phyloP scores from a whole-genome alignment of 108 stramenopile species.

The Pelagomonas calceolata region DNA sequence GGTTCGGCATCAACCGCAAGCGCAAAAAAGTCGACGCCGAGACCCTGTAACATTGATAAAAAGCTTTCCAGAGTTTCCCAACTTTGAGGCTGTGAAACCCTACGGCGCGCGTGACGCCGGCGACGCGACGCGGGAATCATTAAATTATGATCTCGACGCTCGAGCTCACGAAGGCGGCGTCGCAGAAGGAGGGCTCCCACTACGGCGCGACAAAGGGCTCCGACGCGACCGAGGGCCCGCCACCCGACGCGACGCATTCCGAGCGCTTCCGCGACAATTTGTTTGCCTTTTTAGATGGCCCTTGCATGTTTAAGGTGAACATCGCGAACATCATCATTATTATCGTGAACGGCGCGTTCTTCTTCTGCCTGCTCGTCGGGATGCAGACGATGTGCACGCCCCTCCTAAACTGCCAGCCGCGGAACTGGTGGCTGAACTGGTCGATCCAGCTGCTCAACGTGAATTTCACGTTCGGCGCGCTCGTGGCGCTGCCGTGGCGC shows the following conservation, averaged over 20 bases:
- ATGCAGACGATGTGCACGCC: conserved; percentile 21
- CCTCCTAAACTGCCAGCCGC: conserved; percentile 15
- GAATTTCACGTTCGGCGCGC: conserved; percentile 23
- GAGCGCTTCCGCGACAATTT: conserved; percentile 13
- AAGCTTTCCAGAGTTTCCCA: too few species aligned
- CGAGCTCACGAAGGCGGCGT: too few species aligned
- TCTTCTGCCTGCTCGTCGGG: conserved; percentile 28
- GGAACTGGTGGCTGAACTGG: conserved; percentile 19
- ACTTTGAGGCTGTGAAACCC: too few species aligned
- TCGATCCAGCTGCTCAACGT: conserved; percentile 22
- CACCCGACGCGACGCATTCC: background rate
- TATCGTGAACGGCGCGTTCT: conserved; percentile 24
- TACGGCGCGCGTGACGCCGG: too few species aligned
- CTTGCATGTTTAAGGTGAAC: conserved; percentile 4
- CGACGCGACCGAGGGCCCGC: too few species aligned
- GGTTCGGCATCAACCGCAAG: too few species aligned
- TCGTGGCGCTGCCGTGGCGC: conserved; percentile 23
- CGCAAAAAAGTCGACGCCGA: too few species aligned
- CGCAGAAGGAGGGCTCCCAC: too few species aligned
- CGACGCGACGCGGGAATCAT: too few species aligned
- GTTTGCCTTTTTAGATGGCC: conserved; percentile 6
- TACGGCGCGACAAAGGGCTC: too few species aligned
- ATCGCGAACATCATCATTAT: conserved; percentile 15
- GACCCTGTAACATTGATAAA: too few species aligned
- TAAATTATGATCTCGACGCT: too few species aligned